Percentiles rank a stretch among this genome's conserved stretches.
Conservation (phyloP, 2,329 filamentous ascomycete species). For the Ophiostoma montium region DNA sequence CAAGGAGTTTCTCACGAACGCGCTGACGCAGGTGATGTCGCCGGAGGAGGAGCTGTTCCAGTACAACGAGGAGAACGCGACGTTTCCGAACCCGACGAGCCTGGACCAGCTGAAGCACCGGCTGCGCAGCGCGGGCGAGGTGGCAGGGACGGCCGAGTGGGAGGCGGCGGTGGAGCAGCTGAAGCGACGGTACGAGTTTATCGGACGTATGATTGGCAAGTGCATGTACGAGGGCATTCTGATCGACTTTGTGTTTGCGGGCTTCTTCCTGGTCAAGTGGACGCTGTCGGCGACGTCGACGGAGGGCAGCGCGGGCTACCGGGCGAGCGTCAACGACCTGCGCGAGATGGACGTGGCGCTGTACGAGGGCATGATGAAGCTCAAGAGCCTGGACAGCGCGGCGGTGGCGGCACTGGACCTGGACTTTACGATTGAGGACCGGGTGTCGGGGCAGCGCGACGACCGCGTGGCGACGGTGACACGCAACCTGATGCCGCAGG, state of each 20-base stretch:
- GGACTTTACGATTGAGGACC: slow-evolving; percentile 81
- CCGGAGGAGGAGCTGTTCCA: slow-evolving; percentile 51
- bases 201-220: slow-evolving; percentile 87
- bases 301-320: slow-evolving; percentile 45
- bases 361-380: slow-evolving; percentile 67
- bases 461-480: slow-evolving; percentile 48
- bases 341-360: slow-evolving; percentile 81
- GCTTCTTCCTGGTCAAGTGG: slow-evolving; percentile 96
- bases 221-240: slow-evolving; percentile 96
- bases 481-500: slow-evolving; percentile 61
- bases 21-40: slow-evolving; percentile 73
- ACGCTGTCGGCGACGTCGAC: slow-evolving; percentile 43
- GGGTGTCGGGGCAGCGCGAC: slow-evolving; percentile 31
- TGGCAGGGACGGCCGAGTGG: slow-evolving; percentile 41
- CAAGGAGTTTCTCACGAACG: slow-evolving; percentile 86
- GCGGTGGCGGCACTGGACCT: slow-evolving; percentile 69
- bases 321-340: slow-evolving; percentile 87
- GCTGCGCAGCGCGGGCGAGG: slow-evolving; percentile 36
- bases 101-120: slow-evolving; percentile 53
- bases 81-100: slow-evolving; percentile 76
- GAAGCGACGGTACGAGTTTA: slow-evolving; percentile 70
- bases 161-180: slow-evolving; percentile 43
- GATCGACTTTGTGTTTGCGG: slow-evolving; percentile 81
- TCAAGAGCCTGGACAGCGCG: slow-evolving; percentile 71
- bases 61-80: slow-evolving; percentile 70